Percentiles rank a stretch among this genome's conserved stretches.
phyloP scores from a whole-genome alignment of 805 yeast genomes.

The Sungouiella thailandica region DNA sequence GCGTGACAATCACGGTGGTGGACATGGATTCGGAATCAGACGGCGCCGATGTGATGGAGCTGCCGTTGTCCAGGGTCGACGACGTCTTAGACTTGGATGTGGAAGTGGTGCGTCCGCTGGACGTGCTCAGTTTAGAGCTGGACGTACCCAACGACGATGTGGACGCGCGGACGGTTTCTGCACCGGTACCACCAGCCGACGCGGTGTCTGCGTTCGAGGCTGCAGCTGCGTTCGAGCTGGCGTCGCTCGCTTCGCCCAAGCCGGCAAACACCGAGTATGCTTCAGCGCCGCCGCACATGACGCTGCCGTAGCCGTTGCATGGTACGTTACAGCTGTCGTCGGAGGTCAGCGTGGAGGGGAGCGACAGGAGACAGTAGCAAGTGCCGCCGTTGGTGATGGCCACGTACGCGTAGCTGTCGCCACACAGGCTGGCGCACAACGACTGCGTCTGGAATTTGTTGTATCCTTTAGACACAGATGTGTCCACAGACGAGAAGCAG shows the following conservation, averaged over 20 bases:
- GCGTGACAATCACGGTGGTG: not conserved
- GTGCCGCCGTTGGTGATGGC: conserved; percentile 32
- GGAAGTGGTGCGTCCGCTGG: not conserved
- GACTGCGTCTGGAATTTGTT: conserved; percentile 24
- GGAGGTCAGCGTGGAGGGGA: conserved; percentile 18
- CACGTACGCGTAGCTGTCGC: conserved; percentile 28
- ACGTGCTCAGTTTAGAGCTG: conserved; percentile 3
- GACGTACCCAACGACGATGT: conserved; percentile 9
- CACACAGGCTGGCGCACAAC: conserved; percentile 27
- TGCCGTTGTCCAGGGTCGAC: conserved; percentile 1
- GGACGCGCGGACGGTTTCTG: too few species aligned
- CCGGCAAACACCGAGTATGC: conserved; percentile 30
- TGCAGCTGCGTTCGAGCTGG: conserved; percentile 2
- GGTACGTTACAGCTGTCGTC: conserved; percentile 22
- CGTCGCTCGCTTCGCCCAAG: conserved; percentile 11
- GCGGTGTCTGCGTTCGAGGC: conserved; percentile 4
- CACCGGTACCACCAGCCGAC: conserved; percentile 5
- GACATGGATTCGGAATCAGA: conserved; percentile 1
- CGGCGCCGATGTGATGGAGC: not conserved
- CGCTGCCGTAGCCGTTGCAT: conserved; percentile 33
- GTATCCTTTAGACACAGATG: conserved; percentile 20
- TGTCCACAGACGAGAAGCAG: conserved; percentile 27
- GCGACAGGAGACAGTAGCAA: conserved; percentile 34
- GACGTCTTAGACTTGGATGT: not conserved
- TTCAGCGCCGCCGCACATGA: conserved; percentile 34